Base-by-base conservation (phyloP, 495 filamentous ascomycete species). In the Endocarpon pusillum region DNA sequence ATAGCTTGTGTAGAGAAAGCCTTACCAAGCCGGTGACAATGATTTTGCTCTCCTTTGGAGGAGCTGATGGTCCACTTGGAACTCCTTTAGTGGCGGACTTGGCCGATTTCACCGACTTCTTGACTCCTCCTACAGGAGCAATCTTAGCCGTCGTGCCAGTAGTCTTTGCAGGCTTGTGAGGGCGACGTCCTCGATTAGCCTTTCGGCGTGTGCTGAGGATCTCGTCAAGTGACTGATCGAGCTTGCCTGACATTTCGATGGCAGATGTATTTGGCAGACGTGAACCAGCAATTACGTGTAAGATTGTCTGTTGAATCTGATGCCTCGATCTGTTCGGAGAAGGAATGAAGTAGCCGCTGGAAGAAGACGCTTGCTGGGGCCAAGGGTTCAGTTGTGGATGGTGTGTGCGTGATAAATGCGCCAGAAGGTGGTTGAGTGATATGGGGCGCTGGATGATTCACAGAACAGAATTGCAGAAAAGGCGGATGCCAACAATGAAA, bases 1-100 rank as follows among this genome's bases (percentile, higher is more conserved):
- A 24, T 38, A 21, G 19, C 14, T 4, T 7, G 19, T 10, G 14
- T 1, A 19, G 1, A 29, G 38, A 40, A 41, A n/a, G 41, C 60
- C 85, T 64, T 75, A 94, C 87, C 68, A 97, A 67, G 64, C 86
- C 86, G 74, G 81, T 91, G 58, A 97, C 85, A 56, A 93, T 76
- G 63, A 96, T 89, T 61, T 94, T 96, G 68, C 82, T 85, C 36
- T 84, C 82, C 49, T 70, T 71, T 32, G 56, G 42, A 32, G 51
- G 60, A 40, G 65, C 51, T 39, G 61, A 53, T 22, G 69, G 64
- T 39, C 74, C 75, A 44, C 68, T 73, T 32, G 84, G 71, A 15
- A 62, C 58, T 32, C 65, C 54, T 68, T 82, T 86, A 33, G 61
- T 53, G 41, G 64, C 53, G 41, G 59, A 47, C 51, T 78, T 83